Base-by-base conservation (phyloP, 208 protist species). In the Trypanosoma cruzi region DNA sequence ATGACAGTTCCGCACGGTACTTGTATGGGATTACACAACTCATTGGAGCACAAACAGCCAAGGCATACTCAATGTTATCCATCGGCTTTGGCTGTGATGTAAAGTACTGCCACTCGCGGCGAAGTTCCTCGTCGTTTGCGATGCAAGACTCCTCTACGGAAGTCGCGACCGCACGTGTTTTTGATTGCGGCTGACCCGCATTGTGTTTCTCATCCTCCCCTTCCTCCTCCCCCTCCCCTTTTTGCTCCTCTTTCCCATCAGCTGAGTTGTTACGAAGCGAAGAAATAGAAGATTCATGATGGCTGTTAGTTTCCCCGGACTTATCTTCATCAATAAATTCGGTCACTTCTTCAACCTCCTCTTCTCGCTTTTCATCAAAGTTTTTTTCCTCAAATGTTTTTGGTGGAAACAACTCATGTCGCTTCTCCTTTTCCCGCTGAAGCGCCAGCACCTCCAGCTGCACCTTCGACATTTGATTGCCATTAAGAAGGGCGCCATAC, bases 401-500 rank as follows among this genome's bases (percentile, higher is more conserved):
- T 69, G 20, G 70, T 24, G 55, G 48, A 46, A 68, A 6, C 4
- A 32, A 42, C 44, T 20, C 22, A 44, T 28, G 2, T 32, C 52
- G 59, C 46, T 62, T 66, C 32, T 36, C 64, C 61, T 69, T 75
- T 29, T 77, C 66, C 24, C n/a, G 44, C 60, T 75, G 71, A 32
- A 67, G 34, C 44, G 53, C 57, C 48, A 78, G 62, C 62, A 68
- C 11, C 22, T 48, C 40, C 49, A 64, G 42, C 66, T 94, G 88
- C 40, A 89, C 77, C 34, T 76, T 75, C 2, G 85, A 74, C 32
- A 89, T 58, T 34, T 82, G 46, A 61, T 92, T 92, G 42, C 88
- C 88, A 61, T 92, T 94, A 32, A 94, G 64, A 53, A 82, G 54
- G 29, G 84, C 84, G 10, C 81, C 88, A 2, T 63, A 61, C 29